phyloP scores from a whole-genome alignment of 2,329 filamentous ascomycete genomes.

The Trichoderma gracile region DNA sequence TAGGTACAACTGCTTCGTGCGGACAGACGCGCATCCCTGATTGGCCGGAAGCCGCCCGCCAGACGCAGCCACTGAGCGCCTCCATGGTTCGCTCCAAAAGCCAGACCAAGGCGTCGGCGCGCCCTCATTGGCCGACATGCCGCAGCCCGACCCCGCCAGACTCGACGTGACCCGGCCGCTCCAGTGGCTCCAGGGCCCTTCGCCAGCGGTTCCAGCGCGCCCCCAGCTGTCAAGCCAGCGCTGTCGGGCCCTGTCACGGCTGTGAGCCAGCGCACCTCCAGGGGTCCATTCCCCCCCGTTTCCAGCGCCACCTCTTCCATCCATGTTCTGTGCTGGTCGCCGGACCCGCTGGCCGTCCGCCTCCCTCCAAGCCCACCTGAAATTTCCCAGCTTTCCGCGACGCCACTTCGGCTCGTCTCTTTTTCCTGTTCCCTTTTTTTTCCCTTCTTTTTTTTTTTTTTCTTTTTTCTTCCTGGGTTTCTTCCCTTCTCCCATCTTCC shows the following conservation, averaged over 20 bases:
- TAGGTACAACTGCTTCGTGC: background rate
- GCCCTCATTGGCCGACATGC: constrained; percentile 20
- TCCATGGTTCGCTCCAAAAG: constrained; percentile 3
- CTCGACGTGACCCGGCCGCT: background rate
- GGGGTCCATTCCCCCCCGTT: constrained; percentile 19
- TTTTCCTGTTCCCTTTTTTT: constrained; percentile 37
- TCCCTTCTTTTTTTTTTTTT: constrained; percentile 37
- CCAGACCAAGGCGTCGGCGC: background rate
- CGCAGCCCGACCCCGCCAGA: background rate
- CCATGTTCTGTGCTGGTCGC: no score
- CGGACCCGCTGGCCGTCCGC: constrained; percentile 22
- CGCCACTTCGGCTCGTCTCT: constrained; percentile 28
- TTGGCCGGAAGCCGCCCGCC: constrained; percentile 22
- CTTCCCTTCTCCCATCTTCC: constrained; percentile 35
- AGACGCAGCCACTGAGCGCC: constrained; percentile 5
- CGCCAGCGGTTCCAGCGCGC: background rate
- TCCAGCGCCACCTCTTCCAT: background rate
- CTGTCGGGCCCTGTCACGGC: constrained; percentile 16
- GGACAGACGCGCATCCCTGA: background rate
- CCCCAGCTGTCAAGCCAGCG: background rate
- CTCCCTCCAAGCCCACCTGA: constrained; percentile 31
- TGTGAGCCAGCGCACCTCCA: constrained; percentile 15
- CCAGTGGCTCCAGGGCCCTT: background rate
- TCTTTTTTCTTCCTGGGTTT: no score
- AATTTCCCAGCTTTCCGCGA: constrained; percentile 22